Base-by-base conservation (phyloP, 148 eudicot genomes). In the Fagopyrum esculentum region DNA sequence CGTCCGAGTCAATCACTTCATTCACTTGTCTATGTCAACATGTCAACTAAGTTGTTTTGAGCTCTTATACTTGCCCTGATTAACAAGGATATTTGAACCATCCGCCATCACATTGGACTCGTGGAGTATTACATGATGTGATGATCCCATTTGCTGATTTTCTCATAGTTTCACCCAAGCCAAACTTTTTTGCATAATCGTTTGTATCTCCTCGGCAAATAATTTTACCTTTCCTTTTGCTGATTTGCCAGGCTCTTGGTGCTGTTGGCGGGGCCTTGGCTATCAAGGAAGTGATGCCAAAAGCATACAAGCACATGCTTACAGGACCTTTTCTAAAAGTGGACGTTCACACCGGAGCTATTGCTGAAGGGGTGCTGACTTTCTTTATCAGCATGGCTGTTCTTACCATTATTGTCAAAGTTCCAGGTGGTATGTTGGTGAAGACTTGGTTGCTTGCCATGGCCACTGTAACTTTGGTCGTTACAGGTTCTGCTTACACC, bases 331-430 rank as follows among this genome's bases (percentile, higher is more conserved):
- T 89, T 22, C 77, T 93, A 70, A 89, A 89, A 80, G 98, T 93
- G 56, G 98, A 89, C 75, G 63, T 87, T 83, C 94, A 93, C 77
- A 93, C 94, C 63, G 98, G 97, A 76, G 98, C 98, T 54, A 79
- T 84, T 71, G 97, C 94, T 13, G 98, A 93, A 87, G 97, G 97
- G 52, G 78, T 93, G 79, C 80, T 91, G 81, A 93, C 98, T 22
- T 91, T 91, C 78, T 50, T 78, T 35, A 89, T 93, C 51, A 93
- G 88, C 74, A 84, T 93, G 82, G 81, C 79, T 66, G 94, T 89
- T 72, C 88, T 93, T 43, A 19, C 82, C 68, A 84, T 93, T 46
- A 63, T 89, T 46, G 77, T 88, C n/a, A 91, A 77, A 86, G 85
- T 92, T 79, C 94, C 91, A 55, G 87, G 77, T 6, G 84, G 81